These are phyloP conservation scores for Aechmea fasciata DNA, from an alignment of 176 grass and related monocot genomes.

Conservation along the genomic window DNA sequence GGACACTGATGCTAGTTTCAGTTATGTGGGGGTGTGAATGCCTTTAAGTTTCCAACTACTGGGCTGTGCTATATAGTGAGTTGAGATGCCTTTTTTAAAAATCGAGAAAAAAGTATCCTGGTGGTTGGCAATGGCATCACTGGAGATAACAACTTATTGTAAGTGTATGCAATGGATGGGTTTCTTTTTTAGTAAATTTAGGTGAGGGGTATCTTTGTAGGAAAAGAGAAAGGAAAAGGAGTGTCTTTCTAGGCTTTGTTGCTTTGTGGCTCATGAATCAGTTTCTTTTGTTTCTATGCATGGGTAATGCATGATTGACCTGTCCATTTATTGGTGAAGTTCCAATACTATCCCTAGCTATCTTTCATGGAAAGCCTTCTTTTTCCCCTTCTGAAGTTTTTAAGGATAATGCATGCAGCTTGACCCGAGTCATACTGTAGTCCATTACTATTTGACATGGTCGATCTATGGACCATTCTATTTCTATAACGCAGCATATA, in stretches of 20 bases:
- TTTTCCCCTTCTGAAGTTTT: neutral
- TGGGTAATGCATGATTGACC: constrained; percentile 24
- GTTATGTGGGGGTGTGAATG: neutral
- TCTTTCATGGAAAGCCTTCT: neutral
- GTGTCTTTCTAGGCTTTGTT: constrained; percentile 19
- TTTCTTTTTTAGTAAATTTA: constrained; percentile 19
- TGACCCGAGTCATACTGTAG: no score
- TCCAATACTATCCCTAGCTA: neutral
- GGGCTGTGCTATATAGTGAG: neutral
- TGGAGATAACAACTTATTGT: constrained; percentile 12
- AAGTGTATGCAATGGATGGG: constrained; percentile 13
- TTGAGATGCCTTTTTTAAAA: neutral
- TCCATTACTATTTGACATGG: no score
- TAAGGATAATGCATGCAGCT: neutral
- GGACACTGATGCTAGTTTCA: neutral
- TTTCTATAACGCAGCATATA: no score
- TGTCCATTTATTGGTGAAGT: neutral
- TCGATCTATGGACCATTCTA: no score
- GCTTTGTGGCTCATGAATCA: constrained; percentile 30
- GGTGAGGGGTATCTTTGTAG: constrained; percentile 24
- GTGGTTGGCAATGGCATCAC: constrained; percentile 9
- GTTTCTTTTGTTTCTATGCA: constrained; percentile 23
- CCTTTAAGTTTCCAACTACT: constrained; percentile 8
- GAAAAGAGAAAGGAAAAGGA: constrained; percentile 13
- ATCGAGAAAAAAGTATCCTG: constrained; percentile 8